phyloP scores from a whole-genome alignment of 331 rosid genomes.

The Acacia pycnantha region DNA sequence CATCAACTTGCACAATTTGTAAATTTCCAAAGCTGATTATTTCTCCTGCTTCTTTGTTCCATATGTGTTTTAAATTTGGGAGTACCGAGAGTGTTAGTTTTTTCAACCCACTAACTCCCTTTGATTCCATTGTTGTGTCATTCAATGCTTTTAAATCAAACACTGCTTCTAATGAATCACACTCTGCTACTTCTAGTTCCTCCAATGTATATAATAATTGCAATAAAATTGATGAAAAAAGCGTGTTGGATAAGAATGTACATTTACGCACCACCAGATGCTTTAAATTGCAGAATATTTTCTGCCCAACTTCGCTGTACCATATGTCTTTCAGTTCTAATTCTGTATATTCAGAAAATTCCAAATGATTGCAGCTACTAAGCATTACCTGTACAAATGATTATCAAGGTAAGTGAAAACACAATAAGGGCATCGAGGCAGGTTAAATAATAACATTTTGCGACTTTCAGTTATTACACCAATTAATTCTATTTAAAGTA shows the following conservation, averaged over 20 bases:
- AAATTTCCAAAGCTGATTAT: neutral
- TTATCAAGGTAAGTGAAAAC: neutral
- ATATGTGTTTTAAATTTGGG: neutral
- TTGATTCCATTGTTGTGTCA: neutral
- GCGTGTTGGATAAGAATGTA: neutral
- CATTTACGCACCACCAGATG: neutral
- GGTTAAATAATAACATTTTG: no score
- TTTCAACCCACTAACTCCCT: neutral
- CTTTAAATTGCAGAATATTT: neutral
- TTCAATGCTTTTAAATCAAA: neutral
- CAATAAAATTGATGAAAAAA: neutral
- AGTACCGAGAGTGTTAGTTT: neutral
- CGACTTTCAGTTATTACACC: neutral
- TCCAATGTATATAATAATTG: neutral
- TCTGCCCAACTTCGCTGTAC: neutral
- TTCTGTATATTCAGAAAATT: neutral
- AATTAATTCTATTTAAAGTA: neutral
- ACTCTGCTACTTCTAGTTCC: slow-evolving; percentile 2
- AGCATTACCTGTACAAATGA: neutral
- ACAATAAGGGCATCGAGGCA: neutral
- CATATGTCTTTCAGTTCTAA: neutral
- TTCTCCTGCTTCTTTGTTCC: neutral
- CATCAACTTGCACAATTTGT: neutral
- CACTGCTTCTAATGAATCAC: neutral
- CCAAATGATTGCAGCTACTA: neutral